Percentiles rank a stretch among this genome's conserved stretches.
These are phyloP conservation scores for Cyberlindnera veronae DNA, from an alignment of 805 yeast genomes.

Conservation along the genomic window DNA sequence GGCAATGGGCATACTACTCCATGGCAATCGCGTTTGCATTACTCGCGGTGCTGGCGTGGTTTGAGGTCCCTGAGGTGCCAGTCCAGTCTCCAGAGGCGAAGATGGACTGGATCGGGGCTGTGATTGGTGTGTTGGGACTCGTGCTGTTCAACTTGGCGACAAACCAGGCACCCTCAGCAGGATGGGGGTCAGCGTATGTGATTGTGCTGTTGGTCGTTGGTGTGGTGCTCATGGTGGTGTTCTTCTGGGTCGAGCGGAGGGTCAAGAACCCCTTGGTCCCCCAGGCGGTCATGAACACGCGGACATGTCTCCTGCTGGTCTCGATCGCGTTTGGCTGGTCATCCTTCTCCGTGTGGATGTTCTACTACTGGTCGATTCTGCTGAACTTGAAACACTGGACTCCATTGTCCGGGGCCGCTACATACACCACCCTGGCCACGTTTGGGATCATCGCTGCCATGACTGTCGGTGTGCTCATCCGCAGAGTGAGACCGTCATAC, in stretches of 20 bases:
- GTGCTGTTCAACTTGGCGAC: slow-evolving; percentile 64
- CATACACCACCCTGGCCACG: slow-evolving; percentile 42
- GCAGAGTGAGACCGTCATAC: slow-evolving; percentile 44
- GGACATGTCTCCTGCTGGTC: slow-evolving; percentile 45
- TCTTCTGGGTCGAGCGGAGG: slow-evolving; percentile 46
- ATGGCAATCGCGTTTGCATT: slow-evolving; percentile 34
- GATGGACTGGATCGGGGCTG: slow-evolving; percentile 52
- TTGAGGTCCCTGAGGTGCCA: slow-evolving; percentile 33
- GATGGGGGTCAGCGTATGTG: slow-evolving; percentile 61
- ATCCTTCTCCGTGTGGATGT: slow-evolving; percentile 72
- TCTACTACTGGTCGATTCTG: slow-evolving; percentile 52
- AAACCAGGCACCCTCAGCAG: slow-evolving; percentile 72
- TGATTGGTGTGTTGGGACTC: slow-evolving; percentile 55
- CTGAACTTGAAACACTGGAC: slow-evolving; percentile 47
- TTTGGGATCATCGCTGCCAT: slow-evolving; percentile 56
- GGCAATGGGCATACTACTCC: slow-evolving; percentile 51
- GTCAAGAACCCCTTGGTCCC: slow-evolving; percentile 53
- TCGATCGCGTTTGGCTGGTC: slow-evolving; percentile 70
- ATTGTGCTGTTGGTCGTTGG: slow-evolving; percentile 55
- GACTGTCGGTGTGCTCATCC: slow-evolving; percentile 45
- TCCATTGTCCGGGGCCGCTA: slow-evolving; percentile 44
- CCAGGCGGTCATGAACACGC: slow-evolving; percentile 38
- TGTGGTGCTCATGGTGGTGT: slow-evolving; percentile 37
- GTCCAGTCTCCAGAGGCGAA: slow-evolving; percentile 18
- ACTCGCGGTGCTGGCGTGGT: slow-evolving; percentile 28